phyloP scores from a whole-genome alignment of 139 green algal genomes.

The Coelastrella sp. region DNA sequence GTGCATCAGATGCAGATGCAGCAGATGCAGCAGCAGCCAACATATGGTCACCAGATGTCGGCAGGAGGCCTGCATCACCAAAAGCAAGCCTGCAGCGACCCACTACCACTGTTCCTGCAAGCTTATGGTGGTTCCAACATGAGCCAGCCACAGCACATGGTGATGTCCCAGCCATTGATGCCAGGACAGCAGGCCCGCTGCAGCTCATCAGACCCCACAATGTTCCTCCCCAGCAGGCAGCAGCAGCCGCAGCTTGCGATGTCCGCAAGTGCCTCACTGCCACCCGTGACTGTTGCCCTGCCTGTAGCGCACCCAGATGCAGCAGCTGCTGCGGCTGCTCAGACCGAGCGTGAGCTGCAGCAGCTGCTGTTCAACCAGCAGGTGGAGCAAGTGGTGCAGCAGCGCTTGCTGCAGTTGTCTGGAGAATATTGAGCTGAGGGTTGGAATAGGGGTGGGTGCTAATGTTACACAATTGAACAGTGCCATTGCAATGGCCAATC shows the following conservation, averaged over 20 bases:
- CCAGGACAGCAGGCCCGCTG: not conserved
- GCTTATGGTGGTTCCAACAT: not conserved
- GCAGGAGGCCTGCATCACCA: not conserved
- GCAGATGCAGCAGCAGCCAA: not conserved
- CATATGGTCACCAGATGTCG: not conserved
- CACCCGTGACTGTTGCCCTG: not conserved
- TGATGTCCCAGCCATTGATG: not conserved
- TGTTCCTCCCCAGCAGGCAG: not conserved
- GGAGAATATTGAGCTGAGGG: not conserved
- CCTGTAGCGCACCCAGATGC: not conserved
- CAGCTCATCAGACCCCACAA: not conserved
- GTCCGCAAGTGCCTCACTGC: not conserved
- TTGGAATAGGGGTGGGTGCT: not conserved
- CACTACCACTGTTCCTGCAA: not conserved
- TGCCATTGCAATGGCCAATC: too few relatives aligned
- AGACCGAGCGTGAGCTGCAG: not conserved
- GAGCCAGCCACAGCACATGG: not conserved
- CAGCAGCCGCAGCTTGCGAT: not conserved
- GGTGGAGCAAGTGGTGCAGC: not conserved
- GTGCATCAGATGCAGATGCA: not conserved
- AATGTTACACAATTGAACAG: not conserved
- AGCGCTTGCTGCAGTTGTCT: not conserved
- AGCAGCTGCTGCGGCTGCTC: not conserved
- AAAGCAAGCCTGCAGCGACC: not conserved
- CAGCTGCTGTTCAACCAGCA: constrained; percentile 1